Conservation (phyloP, 2,329 filamentous ascomycete genomes). For the Fusarium mexicanum region DNA sequence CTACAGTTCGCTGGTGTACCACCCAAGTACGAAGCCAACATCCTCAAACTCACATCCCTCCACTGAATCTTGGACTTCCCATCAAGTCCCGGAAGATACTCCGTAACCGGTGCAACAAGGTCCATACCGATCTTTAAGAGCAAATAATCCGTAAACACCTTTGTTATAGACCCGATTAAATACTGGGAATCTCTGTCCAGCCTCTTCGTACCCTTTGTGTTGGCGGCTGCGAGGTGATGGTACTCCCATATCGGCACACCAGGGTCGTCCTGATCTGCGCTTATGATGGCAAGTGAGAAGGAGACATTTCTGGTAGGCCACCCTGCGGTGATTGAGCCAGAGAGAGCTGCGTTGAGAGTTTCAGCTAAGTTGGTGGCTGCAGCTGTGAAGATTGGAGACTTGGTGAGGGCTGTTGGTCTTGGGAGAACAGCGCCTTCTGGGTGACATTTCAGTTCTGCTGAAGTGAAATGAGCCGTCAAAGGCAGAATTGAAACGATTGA, state of each 20-base stretch:
- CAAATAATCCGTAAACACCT: conserved; percentile 51
- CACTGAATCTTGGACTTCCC: conserved; percentile 45
- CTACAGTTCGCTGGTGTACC: conserved; percentile 51
- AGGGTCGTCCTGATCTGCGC: conserved; percentile 41
- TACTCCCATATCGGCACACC: conserved; percentile 52
- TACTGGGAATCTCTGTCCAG: conserved; percentile 52
- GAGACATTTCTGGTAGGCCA: conserved; percentile 51
- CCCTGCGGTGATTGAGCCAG: conserved; percentile 46
- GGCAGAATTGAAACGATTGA: neutral
- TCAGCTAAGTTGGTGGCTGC: conserved; percentile 45
- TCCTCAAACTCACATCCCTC: conserved; percentile 50
- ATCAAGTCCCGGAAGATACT: conserved; percentile 49
- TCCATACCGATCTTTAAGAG: conserved; percentile 50
- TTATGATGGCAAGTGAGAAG: conserved; percentile 51
- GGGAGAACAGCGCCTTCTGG: conserved; percentile 47
- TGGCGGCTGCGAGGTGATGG: conserved; percentile 50
- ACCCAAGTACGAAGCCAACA: conserved; percentile 50
- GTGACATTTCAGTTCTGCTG: conserved; percentile 40
- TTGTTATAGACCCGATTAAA: conserved; percentile 53
- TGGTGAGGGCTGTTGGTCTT: conserved; percentile 38
- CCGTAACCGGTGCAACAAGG: conserved; percentile 46
- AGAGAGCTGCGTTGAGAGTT: conserved; percentile 44
- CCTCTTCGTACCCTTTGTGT: conserved; percentile 47
- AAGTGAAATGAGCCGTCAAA: neutral
- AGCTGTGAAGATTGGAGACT: conserved; percentile 41